These are phyloP conservation scores for Bertia moriformis DNA, from an alignment of 2,329 filamentous ascomycete genomes.

Conservation along the genomic window DNA sequence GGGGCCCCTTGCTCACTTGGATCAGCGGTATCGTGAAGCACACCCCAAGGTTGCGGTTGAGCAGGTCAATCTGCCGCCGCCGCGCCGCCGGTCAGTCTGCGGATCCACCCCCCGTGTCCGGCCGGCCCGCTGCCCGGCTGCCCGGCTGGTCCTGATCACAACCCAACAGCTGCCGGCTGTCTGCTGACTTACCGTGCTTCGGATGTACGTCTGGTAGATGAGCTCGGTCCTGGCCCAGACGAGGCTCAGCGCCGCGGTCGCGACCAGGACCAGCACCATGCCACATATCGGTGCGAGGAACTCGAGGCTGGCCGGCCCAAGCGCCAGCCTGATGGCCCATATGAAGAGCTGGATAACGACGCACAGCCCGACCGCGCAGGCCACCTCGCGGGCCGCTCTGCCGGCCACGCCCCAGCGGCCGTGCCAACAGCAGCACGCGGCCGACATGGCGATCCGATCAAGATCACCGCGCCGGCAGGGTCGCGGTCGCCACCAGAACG, in stretches of 20 bases:
- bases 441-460: too few relatives aligned
- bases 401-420: too few relatives aligned
- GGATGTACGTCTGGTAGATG: constrained; percentile 15
- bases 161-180: too few relatives aligned
- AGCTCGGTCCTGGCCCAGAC: constrained; percentile 7
- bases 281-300: constrained; percentile 32
- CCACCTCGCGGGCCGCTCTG: too few relatives aligned
- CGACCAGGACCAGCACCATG: constrained; percentile 24
- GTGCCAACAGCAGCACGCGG: too few relatives aligned
- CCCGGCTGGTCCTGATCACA: not conserved
- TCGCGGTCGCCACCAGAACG: too few relatives aligned
- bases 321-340: constrained; percentile 22
- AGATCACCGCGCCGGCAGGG: too few relatives aligned
- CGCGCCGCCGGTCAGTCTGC: not conserved
- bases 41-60: constrained; percentile 33
- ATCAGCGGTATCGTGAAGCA: constrained; percentile 34
- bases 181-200: constrained; percentile 18
- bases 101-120: not conserved
- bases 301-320: constrained; percentile 16
- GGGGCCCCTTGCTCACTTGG: constrained; percentile 20
- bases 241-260: constrained; percentile 14
- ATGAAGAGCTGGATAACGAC: constrained; percentile 27
- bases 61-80: constrained; percentile 24
- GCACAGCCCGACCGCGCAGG: constrained; percentile 15
- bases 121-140: too few relatives aligned